These are phyloP conservation scores for Castanea crenata DNA, from an alignment of 306 rosid genomes.

Conservation along the genomic window DNA sequence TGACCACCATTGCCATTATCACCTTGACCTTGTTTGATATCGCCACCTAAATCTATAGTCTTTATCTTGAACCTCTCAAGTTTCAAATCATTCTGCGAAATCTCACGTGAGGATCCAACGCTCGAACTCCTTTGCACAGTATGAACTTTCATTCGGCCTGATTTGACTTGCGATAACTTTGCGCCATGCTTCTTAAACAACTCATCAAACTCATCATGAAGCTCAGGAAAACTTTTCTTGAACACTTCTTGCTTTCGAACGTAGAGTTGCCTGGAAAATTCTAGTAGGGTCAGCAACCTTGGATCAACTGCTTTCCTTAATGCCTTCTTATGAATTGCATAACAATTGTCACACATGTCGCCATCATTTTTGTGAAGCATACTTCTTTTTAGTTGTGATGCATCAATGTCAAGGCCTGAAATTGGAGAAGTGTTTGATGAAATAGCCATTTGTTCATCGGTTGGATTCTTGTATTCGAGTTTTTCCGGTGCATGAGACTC, in stretches of 20 bases:
- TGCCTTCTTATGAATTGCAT: constrained; percentile 18
- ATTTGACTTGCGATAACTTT: constrained; percentile 10
- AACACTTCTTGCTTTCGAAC: constrained; percentile 29
- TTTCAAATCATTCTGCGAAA: constrained; percentile 3
- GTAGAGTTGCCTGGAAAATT: constrained; percentile 40
- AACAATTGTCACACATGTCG: constrained; percentile 14
- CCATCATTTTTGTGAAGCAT: constrained; percentile 18
- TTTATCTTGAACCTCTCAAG: constrained; percentile 37
- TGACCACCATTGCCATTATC: constrained; percentile 1
- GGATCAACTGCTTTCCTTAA: constrained; percentile 28
- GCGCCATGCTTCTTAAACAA: constrained; percentile 19
- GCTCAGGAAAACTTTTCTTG: constrained; percentile 26
- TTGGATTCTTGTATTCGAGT: not conserved
- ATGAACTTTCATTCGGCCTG: not conserved
- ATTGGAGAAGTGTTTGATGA: not conserved
- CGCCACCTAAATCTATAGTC: constrained; percentile 9
- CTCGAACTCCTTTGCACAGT: constrained; percentile 45
- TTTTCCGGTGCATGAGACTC: not conserved
- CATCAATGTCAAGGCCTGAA: not conserved
- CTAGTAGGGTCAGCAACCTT: constrained; percentile 31
- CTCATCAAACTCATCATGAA: constrained; percentile 15
- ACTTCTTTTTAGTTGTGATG: constrained; percentile 16
- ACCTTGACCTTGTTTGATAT: not conserved
- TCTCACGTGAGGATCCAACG: constrained; percentile 25
- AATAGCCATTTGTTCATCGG: not conserved